A percentile compares a stretch with the other conserved stretches of the same genome.
Evolutionary conservation across 257 asterid genomes (phyloP).

Genomic region (Solanum pennellii): DNA sequence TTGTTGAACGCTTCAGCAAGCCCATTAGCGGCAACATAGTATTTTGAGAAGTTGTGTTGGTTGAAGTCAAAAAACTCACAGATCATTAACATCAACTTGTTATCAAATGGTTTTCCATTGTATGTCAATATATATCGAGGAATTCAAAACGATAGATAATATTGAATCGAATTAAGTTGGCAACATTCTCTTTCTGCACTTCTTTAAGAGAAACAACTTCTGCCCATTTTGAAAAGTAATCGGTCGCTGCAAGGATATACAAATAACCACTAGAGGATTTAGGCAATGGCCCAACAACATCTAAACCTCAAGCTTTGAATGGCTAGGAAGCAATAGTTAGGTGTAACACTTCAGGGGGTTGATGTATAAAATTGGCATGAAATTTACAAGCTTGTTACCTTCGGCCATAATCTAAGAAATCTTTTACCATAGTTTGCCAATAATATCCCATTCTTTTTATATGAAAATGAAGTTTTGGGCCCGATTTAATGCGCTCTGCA

Average conservation of each 20-base stretch:
- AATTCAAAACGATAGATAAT: too few species aligned
- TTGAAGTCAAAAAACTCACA: not conserved
- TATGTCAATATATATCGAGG: not conserved
- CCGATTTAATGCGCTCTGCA: rapidly evolving
- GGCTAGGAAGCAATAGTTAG: not conserved
- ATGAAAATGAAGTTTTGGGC: not conserved
- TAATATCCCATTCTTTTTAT: not conserved
- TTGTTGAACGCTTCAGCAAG: not conserved
- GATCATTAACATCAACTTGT: not conserved
- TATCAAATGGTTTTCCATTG: too few species aligned
- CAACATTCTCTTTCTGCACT: not conserved
- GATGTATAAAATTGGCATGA: not conserved
- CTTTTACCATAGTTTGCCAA: not conserved
- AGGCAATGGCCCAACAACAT: not conserved
- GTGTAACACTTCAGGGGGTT: not conserved
- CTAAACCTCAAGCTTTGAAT: not conserved
- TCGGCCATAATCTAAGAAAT: not conserved
- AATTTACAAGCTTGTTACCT: not conserved
- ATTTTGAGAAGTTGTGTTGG: not conserved
- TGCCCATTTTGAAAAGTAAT: not conserved
- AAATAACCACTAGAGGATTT: not conserved
- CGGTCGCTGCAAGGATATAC: not conserved
- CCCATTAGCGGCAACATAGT: not conserved
- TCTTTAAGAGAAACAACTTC: too few species aligned
- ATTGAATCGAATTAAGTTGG: not conserved